Conservation (phyloP, 352 stramenopile genomes). For the Pythium sp. region DNA sequence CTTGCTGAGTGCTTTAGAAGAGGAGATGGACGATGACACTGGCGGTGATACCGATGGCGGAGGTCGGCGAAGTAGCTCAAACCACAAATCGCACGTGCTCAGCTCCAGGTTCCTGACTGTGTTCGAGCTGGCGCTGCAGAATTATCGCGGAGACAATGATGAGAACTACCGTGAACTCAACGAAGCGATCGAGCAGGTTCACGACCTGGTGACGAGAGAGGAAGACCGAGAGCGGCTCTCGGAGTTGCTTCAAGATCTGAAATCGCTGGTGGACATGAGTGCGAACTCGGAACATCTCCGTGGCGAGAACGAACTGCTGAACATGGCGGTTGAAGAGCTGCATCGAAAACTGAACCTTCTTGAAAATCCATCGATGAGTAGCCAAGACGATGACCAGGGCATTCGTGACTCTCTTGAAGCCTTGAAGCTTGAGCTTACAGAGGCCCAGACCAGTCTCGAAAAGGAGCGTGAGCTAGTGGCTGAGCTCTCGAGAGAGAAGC, state of each 20-base stretch:
- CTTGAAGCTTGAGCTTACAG: conserved; percentile 3
- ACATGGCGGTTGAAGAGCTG: conserved; percentile 43
- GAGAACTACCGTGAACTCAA: conserved; percentile 20
- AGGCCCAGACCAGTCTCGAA: conserved; percentile 2
- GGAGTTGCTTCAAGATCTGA: conserved; percentile 34
- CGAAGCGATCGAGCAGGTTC: conserved; percentile 25
- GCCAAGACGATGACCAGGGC: conserved; percentile 7
- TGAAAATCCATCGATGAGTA: conserved; percentile 7
- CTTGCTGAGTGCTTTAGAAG: conserved; percentile 16
- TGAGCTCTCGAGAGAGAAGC: conserved; percentile 23
- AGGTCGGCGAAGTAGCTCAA: not conserved
- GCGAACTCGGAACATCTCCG: conserved; percentile 22
- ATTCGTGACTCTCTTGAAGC: not conserved
- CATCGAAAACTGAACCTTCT: conserved; percentile 18
- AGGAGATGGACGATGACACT: conserved; percentile 11
- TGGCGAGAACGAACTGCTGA: conserved; percentile 39
- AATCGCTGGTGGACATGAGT: conserved; percentile 24
- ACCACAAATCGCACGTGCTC: conserved; percentile 1
- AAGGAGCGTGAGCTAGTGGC: conserved; percentile 11
- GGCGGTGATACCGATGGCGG: not conserved
- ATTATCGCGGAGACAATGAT: conserved; percentile 21
- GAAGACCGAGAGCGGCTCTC: conserved; percentile 22
- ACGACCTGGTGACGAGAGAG: conserved; percentile 20
- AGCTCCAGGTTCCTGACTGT: conserved; percentile 33
- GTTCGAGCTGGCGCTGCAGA: conserved; percentile 31